These are phyloP conservation scores for Barbarea vulgaris DNA, from an alignment of 345 rosid genomes.

Conservation along the genomic window DNA sequence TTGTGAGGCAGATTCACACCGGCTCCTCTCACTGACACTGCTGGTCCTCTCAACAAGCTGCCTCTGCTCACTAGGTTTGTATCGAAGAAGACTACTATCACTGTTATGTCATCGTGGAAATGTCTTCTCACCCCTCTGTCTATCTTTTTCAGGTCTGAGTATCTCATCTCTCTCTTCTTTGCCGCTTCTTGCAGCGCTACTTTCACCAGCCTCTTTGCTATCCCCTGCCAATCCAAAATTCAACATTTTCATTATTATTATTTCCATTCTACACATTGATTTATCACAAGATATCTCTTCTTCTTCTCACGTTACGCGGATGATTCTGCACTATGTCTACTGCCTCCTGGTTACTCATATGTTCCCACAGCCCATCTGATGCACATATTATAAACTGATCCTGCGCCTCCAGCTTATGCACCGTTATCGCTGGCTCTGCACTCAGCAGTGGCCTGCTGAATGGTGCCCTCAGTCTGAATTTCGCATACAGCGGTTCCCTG, in stretches of 20 bases:
- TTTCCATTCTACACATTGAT: neutral
- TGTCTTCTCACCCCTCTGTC: constrained; percentile 90
- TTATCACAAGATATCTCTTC: no score
- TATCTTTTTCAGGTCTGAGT: constrained; percentile 92
- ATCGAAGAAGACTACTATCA: constrained; percentile 77
- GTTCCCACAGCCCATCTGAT: constrained; percentile 91
- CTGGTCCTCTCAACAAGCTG: constrained; percentile 46
- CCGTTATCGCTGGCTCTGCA: constrained; percentile 70
- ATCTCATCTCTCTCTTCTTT: constrained; percentile 92
- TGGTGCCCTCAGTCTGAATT: constrained; percentile 72
- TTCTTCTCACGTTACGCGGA: constrained; percentile 53
- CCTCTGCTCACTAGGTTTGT: constrained; percentile 62
- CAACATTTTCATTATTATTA: neutral
- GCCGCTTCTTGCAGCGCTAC: constrained; percentile 87
- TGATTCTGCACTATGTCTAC: constrained; percentile 71
- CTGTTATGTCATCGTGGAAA: constrained; percentile 97
- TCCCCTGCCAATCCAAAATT: constrained; percentile 60
- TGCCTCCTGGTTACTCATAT: constrained; percentile 80
- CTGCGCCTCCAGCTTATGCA: constrained; percentile 61
- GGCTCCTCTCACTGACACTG: constrained; percentile 66
- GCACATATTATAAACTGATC: constrained; percentile 80
- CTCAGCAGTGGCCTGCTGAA: constrained; percentile 70
- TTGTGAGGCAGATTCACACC: constrained; percentile 65
- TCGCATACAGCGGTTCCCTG: constrained; percentile 69
- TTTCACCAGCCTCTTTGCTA: constrained; percentile 80